A percentile compares a stretch with the other conserved stretches of the same genome.
Conservation (phyloP, 495 filamentous ascomycete species). For the Clohesyomyces aquaticus region DNA sequence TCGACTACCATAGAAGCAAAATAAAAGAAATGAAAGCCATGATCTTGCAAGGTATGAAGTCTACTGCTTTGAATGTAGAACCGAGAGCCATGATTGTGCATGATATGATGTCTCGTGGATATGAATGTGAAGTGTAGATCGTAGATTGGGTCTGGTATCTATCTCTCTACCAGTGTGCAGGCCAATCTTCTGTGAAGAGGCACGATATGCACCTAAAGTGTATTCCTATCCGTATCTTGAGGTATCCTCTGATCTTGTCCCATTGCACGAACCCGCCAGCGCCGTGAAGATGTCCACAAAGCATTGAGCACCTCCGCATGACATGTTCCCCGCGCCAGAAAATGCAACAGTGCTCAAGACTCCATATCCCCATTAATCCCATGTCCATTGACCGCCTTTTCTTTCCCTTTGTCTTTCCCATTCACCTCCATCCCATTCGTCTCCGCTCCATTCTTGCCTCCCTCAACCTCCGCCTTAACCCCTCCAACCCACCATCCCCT, state of each 20-base stretch:
- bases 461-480: slow-evolving; percentile 25
- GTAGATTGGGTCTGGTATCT: too few species aligned
- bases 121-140: neutral
- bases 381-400: slow-evolving; percentile 36
- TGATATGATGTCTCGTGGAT: too few species aligned
- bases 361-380: neutral
- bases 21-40: too few species aligned
- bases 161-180: neutral
- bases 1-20: too few species aligned
- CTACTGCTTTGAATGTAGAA: neutral
- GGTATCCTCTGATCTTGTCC: too few species aligned
- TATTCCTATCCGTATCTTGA: neutral
- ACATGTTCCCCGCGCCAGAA: too few species aligned
- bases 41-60: too few species aligned
- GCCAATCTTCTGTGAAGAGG: too few species aligned
- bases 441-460: slow-evolving; percentile 42
- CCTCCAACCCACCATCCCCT: slow-evolving; percentile 55
- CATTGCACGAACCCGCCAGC: neutral
- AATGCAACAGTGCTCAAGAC: neutral
- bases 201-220: neutral
- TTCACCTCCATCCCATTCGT: slow-evolving; percentile 33
- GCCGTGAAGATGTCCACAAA: too few species aligned
- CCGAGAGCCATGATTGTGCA: too few species aligned
- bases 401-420: slow-evolving; percentile 42
- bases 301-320: too few species aligned